phyloP scores from a whole-genome alignment of 805 yeast genomes.

The Aciculoconidium aculeatum region DNA sequence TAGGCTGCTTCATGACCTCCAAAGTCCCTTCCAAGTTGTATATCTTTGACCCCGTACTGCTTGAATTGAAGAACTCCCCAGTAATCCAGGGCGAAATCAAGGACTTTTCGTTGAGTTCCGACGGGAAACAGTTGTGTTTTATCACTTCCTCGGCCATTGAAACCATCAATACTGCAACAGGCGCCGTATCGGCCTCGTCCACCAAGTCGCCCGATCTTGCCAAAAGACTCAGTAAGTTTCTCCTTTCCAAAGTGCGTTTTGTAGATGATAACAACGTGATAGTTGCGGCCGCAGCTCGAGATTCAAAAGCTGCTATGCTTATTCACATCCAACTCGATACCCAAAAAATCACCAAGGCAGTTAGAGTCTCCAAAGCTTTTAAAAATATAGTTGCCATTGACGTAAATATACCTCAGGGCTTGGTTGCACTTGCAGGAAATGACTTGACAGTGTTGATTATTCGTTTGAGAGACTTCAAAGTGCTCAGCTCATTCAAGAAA shows the following conservation, averaged over 20 bases:
- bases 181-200: slow-evolving; percentile 27
- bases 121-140: slow-evolving; percentile 56
- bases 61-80: slow-evolving; percentile 52
- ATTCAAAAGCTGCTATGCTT: slow-evolving; percentile 34
- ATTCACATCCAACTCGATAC: slow-evolving; percentile 39
- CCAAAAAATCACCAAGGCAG: slow-evolving; percentile 37
- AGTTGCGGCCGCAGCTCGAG: slow-evolving; percentile 26
- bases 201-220: slow-evolving; percentile 14
- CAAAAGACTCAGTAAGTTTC: slow-evolving; percentile 18
- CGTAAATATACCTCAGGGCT: slow-evolving; percentile 34
- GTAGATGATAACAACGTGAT: slow-evolving; percentile 27
- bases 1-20: slow-evolving; percentile 68
- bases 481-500: slow-evolving; percentile 46
- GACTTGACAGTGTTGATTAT: slow-evolving; percentile 64
- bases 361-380: slow-evolving; percentile 40
- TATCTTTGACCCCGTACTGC: slow-evolving; percentile 49
- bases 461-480: slow-evolving; percentile 45
- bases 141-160: slow-evolving; percentile 51
- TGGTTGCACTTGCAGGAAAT: slow-evolving; percentile 55
- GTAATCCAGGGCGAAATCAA: slow-evolving; percentile 44
- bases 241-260: slow-evolving; percentile 40
- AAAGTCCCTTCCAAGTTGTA: slow-evolving; percentile 57
- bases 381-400: slow-evolving; percentile 52
- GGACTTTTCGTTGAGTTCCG: slow-evolving; percentile 62
- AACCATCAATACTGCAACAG: slow-evolving; percentile 45